Base-by-base conservation (phyloP, 176 grass and related monocot species). In the Phoenix roebelenii region DNA sequence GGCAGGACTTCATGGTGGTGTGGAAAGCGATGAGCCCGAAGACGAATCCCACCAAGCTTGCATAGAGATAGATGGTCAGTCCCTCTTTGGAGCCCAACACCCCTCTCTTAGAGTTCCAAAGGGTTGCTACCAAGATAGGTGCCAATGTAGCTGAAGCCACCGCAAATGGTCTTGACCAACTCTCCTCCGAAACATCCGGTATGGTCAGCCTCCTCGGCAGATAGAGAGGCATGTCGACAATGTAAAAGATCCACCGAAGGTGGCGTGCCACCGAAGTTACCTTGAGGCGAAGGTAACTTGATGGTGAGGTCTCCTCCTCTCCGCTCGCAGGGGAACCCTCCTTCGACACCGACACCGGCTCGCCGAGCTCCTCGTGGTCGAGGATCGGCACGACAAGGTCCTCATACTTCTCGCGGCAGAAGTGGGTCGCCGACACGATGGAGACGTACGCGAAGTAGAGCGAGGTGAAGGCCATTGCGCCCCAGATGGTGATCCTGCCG, bases 151-250 rank as follows among this genome's bases (percentile, higher is more conserved):
- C 79, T 5, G 90, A 95, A 0, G 78, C 69, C 22, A 95, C 55
- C 2, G 90, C 82, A 19, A 18, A 78, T 3, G 52, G 25, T 1
- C 64, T 76, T 23, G 55, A 70, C 85, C 79, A 89, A 15, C 85
- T 71, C 79, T 83, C 76, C 20, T 56, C 70, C 9, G 90, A 75
- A 57, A 95, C 82, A 57, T 95, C 85, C 3, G 90, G 90, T 49
- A 95, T 95, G 3, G 85, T 95, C 20, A 95, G 82, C 3, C 82
- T 77, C 44, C 90, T 81, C 17, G 90, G 90, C 4, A 95, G 70
- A 69, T 85, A 86, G 0, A 95, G 76, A 69, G 90, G 90, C 70
- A 95, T 79, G 71, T 70, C 60, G 4, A 83, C 22, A 18, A 67
- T 51, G 49, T 24, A 20, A 4, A 83, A 3, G 20, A 83, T 3